Evolutionary conservation across 306 rosid genomes (phyloP).

Genomic region (Prunus mongolica): DNA sequence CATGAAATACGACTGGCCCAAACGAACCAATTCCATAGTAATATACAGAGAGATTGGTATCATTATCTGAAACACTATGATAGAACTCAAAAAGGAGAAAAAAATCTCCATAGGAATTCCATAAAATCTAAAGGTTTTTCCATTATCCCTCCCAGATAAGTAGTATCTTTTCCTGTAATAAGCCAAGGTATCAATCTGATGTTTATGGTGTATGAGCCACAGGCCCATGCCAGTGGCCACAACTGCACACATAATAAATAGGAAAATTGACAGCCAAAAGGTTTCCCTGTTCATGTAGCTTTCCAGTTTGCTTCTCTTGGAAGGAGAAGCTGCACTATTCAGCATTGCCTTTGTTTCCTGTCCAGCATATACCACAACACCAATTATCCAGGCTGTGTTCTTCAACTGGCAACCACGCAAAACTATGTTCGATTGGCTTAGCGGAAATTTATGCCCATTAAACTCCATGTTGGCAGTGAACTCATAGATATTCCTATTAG

Average conservation of each 20-base stretch:
- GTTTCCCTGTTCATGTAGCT: constrained; percentile 92
- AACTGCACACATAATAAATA: constrained; percentile 75
- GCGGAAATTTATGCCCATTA: constrained; percentile 55
- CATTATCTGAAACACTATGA: constrained; percentile 98
- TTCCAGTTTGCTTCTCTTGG: constrained; percentile 91
- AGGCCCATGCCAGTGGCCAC: constrained; percentile 81
- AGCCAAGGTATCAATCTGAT: constrained; percentile 77
- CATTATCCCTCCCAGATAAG: constrained; percentile 36
- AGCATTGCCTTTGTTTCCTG: constrained; percentile 98
- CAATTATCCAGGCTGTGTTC: constrained; percentile 92
- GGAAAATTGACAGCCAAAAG: constrained; percentile 81
- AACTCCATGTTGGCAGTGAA: constrained; percentile 92
- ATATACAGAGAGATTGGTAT: constrained; percentile 97
- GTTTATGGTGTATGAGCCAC: constrained; percentile 71
- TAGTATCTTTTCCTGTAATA: constrained; percentile 71
- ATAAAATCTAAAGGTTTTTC: constrained; percentile 62
- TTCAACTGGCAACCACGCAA: constrained; percentile 97
- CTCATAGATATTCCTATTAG: constrained; percentile 89
- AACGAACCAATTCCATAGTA: constrained; percentile 93
- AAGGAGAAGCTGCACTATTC: constrained; percentile 90
- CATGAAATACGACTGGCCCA: constrained; percentile 99
- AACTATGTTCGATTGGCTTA: constrained; percentile 90
- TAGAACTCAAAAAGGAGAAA: constrained; percentile 91
- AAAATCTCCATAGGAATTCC: constrained; percentile 85
- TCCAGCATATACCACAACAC: constrained; percentile 97